Conservation (phyloP, 371 early-diverging fungal genomes). For the Blakeslea trispora region DNA sequence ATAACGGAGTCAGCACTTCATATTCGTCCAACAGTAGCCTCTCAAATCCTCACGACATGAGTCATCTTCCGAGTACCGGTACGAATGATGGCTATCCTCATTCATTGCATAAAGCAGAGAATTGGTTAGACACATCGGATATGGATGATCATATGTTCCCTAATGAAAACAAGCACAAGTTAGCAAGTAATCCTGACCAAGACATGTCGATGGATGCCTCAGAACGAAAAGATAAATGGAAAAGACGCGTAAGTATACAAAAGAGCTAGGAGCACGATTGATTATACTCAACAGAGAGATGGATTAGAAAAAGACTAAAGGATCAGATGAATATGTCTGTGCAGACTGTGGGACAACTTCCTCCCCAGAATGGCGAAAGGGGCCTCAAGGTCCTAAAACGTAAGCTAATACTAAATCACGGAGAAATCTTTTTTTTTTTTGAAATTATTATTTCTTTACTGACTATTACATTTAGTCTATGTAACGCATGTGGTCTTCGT, state of each 20-base stretch:
- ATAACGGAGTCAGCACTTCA: too few relatives aligned
- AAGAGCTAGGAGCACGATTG: neutral
- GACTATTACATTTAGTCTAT: slow-evolving; percentile 26
- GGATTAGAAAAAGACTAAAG: slow-evolving; percentile 35
- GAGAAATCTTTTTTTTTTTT: too few relatives aligned
- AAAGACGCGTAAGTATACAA: slow-evolving; percentile 26
- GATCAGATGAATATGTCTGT: slow-evolving; percentile 45
- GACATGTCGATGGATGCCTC: neutral
- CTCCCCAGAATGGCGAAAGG: slow-evolving; percentile 84
- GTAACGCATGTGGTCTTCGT: slow-evolving; percentile 56
- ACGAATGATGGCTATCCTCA: too few relatives aligned
- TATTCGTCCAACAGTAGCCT: neutral
- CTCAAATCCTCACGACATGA: neutral
- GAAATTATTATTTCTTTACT: too few relatives aligned
- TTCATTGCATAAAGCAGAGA: neutral
- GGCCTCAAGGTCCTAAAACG: slow-evolving; percentile 71
- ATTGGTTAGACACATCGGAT: slow-evolving; percentile 14
- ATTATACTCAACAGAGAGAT: neutral
- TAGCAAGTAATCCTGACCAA: neutral
- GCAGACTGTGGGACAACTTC: slow-evolving; percentile 71
- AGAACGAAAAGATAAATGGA: slow-evolving; percentile 30
- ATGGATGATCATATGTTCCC: slow-evolving; percentile 8
- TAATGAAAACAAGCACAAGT: slow-evolving; percentile 5
- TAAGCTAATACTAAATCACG: slow-evolving; percentile 28
- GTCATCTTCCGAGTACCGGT: too few relatives aligned